Percentiles rank a stretch among this genome's conserved stretches.
phyloP scores from a whole-genome alignment of 768 basidiomycete genomes.

The Lactarius quietus region DNA sequence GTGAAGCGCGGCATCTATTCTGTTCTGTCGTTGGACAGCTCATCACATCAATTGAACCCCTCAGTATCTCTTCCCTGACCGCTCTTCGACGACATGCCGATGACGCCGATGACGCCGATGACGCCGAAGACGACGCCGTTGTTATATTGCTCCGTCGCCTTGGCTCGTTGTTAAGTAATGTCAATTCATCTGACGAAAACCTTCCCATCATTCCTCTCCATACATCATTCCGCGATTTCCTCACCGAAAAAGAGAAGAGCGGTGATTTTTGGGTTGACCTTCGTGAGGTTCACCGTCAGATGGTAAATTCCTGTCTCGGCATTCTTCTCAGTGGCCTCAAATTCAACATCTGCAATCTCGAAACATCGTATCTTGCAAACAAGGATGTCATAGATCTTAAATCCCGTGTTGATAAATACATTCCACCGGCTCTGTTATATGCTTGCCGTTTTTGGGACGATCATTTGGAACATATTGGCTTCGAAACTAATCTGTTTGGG shows the following conservation, averaged over 20 bases:
- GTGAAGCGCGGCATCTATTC: not conserved
- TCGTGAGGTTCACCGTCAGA: not conserved
- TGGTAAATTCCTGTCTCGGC: not conserved
- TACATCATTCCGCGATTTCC: not conserved
- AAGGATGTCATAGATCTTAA: not conserved
- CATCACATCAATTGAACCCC: not conserved
- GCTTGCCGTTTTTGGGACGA: not conserved
- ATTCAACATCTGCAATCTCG: not conserved
- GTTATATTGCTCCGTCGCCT: not conserved
- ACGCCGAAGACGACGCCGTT: not conserved
- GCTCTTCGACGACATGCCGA: not conserved
- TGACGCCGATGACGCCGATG: not conserved
- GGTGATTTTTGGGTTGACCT: not conserved
- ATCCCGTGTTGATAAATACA: not conserved
- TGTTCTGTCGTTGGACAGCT: conserved; percentile 5
- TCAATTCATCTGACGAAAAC: not conserved
- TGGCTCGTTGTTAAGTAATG: conserved; percentile 1
- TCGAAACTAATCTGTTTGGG: not conserved
- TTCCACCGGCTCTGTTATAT: not conserved
- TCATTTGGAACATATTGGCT: not conserved
- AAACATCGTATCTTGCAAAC: not conserved
- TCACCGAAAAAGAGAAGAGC: not conserved
- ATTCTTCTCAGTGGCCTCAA: not conserved
- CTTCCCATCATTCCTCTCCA: conserved; percentile 1
- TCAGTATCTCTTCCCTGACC: not conserved